phyloP scores from a whole-genome alignment of 139 green algal species.

The Klebsormidium nitens region DNA sequence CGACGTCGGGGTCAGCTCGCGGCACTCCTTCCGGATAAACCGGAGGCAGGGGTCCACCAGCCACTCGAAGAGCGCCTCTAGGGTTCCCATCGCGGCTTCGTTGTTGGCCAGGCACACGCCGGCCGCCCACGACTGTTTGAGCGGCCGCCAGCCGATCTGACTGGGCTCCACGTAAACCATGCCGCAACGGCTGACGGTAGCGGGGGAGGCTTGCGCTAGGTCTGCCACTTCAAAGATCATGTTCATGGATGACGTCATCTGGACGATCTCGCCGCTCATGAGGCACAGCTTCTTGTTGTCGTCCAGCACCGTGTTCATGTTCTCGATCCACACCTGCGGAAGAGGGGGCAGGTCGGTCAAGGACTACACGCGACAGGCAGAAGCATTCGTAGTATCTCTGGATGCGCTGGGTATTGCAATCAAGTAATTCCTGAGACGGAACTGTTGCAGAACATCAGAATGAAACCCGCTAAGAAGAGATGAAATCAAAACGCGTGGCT shows the following conservation, averaged over 20 bases:
- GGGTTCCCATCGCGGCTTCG: slow-evolving; percentile 10
- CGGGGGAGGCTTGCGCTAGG: slow-evolving; percentile 40
- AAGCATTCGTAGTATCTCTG: slow-evolving; percentile 46
- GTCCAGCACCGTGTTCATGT: slow-evolving; percentile 59
- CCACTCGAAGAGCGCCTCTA: slow-evolving; percentile 56
- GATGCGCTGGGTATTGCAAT: slow-evolving; percentile 59
- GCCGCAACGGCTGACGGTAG: slow-evolving; percentile 42
- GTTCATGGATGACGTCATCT: slow-evolving; percentile 52
- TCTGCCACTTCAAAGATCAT: slow-evolving; percentile 52
- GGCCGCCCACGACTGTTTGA: slow-evolving; percentile 47
- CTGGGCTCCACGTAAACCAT: slow-evolving; percentile 49
- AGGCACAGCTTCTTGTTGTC: slow-evolving; percentile 84
- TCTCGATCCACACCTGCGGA: slow-evolving; percentile 44
- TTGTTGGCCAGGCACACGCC: slow-evolving; percentile 3
- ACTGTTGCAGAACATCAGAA: too few relatives aligned
- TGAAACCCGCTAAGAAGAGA: too few relatives aligned
- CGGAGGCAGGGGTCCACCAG: slow-evolving; percentile 56
- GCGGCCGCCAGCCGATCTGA: slow-evolving; percentile 42
- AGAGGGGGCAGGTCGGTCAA: slow-evolving; percentile 67
- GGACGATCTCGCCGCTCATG: slow-evolving; percentile 68
- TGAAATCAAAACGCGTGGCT: too few relatives aligned
- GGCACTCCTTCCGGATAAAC: slow-evolving; percentile 53
- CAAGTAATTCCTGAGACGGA: slow-evolving; percentile 68
- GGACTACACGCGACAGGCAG: slow-evolving; percentile 64
- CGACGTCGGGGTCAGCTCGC: slow-evolving; percentile 51